Conservation (phyloP, 2,329 filamentous ascomycete genomes). For the Botrytis galanthina region DNA sequence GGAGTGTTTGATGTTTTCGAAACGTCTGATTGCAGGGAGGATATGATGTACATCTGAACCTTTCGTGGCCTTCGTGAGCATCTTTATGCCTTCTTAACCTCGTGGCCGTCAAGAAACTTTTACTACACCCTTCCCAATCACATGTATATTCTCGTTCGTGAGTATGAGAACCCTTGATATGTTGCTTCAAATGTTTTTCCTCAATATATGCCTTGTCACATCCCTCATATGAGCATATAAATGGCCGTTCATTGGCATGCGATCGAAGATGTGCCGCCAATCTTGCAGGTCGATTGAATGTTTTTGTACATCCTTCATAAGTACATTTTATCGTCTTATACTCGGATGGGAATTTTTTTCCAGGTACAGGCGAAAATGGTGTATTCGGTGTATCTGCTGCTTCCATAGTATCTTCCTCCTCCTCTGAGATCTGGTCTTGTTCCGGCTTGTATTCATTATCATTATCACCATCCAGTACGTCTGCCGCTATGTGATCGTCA, state of each 20-base stretch:
- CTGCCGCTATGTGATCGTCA: constrained; percentile 18
- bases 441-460: constrained; percentile 40
- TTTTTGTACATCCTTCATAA: constrained; percentile 71
- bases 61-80: constrained; percentile 75
- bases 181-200: constrained; percentile 80
- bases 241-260: constrained; percentile 82
- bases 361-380: constrained; percentile 48
- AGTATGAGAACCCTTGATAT: constrained; percentile 79
- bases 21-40: constrained; percentile 74
- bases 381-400: constrained; percentile 48
- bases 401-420: constrained; percentile 39
- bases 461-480: constrained; percentile 43
- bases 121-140: constrained; percentile 68
- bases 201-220: constrained; percentile 86
- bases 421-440: constrained; percentile 36
- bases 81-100: constrained; percentile 73
- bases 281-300: constrained; percentile 82
- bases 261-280: constrained; percentile 77
- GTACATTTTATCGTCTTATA: constrained; percentile 77
- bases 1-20: constrained; percentile 81
- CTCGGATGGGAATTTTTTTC: constrained; percentile 61
- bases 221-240: constrained; percentile 63
- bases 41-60: constrained; percentile 70
- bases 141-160: constrained; percentile 69
- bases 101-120: constrained; percentile 78